Evolutionary conservation across 1,284 basidiomycete species (phyloP).

Genomic region (Pisolithus thermaeus): DNA sequence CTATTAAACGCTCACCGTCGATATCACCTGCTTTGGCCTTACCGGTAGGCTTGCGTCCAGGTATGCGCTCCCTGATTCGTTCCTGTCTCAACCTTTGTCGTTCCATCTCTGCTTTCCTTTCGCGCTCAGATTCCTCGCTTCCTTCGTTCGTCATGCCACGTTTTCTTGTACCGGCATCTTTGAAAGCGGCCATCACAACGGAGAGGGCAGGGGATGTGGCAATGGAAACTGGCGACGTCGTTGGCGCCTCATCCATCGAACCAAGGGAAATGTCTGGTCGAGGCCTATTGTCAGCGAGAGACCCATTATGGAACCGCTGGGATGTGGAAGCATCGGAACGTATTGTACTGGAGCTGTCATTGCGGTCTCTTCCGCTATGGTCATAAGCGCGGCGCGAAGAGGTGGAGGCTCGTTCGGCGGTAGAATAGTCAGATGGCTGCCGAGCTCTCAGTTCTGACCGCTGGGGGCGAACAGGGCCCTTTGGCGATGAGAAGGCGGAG

Average conservation of each 20-base stretch:
- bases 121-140: slow-evolving; percentile 46
- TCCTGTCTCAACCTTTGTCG: slow-evolving; percentile 56
- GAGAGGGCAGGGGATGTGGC: slow-evolving; percentile 44
- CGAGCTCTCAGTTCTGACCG: slow-evolving; percentile 49
- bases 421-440: slow-evolving; percentile 37
- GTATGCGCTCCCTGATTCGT: slow-evolving; percentile 59
- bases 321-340: slow-evolving; percentile 35
- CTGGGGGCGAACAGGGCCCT: slow-evolving; percentile 50
- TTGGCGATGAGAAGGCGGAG: slow-evolving; percentile 33
- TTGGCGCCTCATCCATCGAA: slow-evolving; percentile 26
- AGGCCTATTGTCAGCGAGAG: slow-evolving; percentile 26
- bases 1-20: slow-evolving; percentile 50
- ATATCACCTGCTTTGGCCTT: slow-evolving; percentile 64
- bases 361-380: slow-evolving; percentile 29
- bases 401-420: slow-evolving; percentile 38
- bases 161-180: slow-evolving; percentile 52
- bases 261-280: slow-evolving; percentile 30
- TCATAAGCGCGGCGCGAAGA: slow-evolving; percentile 23
- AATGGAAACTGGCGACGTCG: slow-evolving; percentile 24
- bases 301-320: slow-evolving; percentile 23
- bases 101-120: slow-evolving; percentile 53
- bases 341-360: slow-evolving; percentile 33
- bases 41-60: slow-evolving; percentile 48
- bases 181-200: slow-evolving; percentile 62
- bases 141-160: slow-evolving; percentile 51